phyloP scores from a whole-genome alignment of 2,329 filamentous ascomycete species.

The Thielaviopsis musarum region DNA sequence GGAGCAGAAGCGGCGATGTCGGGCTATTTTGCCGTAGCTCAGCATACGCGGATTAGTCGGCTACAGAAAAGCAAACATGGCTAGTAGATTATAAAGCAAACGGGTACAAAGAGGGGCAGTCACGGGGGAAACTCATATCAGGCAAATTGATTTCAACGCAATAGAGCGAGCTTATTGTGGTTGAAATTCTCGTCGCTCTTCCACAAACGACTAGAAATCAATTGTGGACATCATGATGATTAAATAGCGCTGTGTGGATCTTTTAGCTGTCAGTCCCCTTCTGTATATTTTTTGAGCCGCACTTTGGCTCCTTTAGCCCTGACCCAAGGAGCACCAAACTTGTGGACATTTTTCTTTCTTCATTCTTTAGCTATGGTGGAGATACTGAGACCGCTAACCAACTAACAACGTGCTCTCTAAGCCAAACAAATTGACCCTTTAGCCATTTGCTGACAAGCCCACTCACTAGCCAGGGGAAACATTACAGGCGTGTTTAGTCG shows the following conservation, averaged over 20 bases:
- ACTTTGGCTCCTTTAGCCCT: not conserved
- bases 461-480: not conserved
- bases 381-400: not conserved
- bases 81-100: too few relatives aligned
- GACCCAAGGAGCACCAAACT: not conserved
- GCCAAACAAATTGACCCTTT: not conserved
- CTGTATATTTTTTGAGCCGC: not conserved
- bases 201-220: not conserved
- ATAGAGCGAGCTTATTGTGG: not conserved
- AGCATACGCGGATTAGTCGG: not conserved
- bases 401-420: not conserved
- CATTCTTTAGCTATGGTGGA: not conserved
- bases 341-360: not conserved
- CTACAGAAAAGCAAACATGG: not conserved
- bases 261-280: not conserved
- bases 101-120: not conserved
- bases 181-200: not conserved
- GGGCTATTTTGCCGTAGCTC: not conserved
- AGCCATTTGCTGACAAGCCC: not conserved
- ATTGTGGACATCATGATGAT: slow-evolving; percentile 2
- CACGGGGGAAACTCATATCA: too few relatives aligned
- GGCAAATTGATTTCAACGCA: too few relatives aligned
- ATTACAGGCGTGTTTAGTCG: not conserved
- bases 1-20: not conserved
- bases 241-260: slow-evolving; percentile 1